Evolutionary conservation across 257 asterid species (phyloP).

Genomic region (Ilex aquifolium): DNA sequence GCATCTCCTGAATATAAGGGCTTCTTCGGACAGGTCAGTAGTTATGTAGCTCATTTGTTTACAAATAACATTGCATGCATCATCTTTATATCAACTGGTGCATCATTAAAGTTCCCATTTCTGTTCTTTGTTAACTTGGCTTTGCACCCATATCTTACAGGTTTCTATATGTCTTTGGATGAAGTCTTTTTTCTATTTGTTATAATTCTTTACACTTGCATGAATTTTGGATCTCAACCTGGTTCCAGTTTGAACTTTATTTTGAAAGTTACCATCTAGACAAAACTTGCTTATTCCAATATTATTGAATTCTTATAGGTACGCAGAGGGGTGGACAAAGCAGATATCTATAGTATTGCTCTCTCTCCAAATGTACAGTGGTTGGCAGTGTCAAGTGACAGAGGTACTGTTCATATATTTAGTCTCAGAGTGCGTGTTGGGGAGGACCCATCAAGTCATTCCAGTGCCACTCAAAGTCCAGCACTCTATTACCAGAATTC

Average conservation of each 20-base stretch:
- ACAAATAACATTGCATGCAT: too few species aligned
- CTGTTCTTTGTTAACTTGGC: too few species aligned
- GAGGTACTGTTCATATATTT: slow-evolving; percentile 89
- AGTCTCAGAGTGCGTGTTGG: slow-evolving; percentile 82
- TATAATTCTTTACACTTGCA: neutral
- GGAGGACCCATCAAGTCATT: slow-evolving; percentile 49
- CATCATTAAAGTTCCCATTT: too few species aligned
- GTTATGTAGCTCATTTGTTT: too few species aligned
- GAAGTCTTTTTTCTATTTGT: neutral
- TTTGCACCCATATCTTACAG: too few species aligned
- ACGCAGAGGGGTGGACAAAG: slow-evolving; percentile 89
- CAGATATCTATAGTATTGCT: slow-evolving; percentile 73
- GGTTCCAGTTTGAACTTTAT: neutral
- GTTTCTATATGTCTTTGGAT: slow-evolving; percentile 1
- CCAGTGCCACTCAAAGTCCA: slow-evolving; percentile 36
- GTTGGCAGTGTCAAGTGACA: slow-evolving; percentile 92
- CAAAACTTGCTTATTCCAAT: slow-evolving; percentile 8
- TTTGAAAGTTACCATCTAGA: slow-evolving; percentile 2
- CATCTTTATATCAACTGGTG: too few species aligned
- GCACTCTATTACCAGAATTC: slow-evolving; percentile 45
- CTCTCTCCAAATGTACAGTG: slow-evolving; percentile 87
- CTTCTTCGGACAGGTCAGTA: too few species aligned
- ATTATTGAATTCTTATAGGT: slow-evolving; percentile 48
- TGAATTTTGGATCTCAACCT: neutral
- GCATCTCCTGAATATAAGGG: too few species aligned